Conservation (phyloP, 768 basidiomycete species). For the Rhodotorula diobovata region DNA sequence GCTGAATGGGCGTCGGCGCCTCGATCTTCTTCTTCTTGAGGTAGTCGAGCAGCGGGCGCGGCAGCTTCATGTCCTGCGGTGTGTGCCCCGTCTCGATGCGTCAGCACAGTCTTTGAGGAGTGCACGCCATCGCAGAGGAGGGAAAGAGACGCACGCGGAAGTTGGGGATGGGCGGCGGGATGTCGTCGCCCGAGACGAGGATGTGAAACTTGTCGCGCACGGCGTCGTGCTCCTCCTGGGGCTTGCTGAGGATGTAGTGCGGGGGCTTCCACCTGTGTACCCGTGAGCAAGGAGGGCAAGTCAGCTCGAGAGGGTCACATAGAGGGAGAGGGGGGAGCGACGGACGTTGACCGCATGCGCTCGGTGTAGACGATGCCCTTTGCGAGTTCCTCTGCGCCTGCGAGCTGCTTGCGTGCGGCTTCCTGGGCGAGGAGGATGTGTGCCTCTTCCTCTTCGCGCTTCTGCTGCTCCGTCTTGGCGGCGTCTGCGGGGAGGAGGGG, state of each 20-base stretch:
- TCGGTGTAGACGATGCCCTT: slow-evolving; percentile 89
- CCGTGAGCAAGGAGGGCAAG: not conserved
- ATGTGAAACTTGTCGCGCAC: slow-evolving; percentile 90
- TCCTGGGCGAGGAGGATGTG: slow-evolving; percentile 82
- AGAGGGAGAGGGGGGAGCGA: slow-evolving; percentile 26
- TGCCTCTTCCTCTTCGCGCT: slow-evolving; percentile 79
- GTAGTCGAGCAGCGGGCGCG: slow-evolving; percentile 71
- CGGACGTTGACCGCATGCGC: slow-evolving; percentile 72
- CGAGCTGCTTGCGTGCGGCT: slow-evolving; percentile 80
- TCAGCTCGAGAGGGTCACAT: not conserved
- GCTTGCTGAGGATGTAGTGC: slow-evolving; percentile 66
- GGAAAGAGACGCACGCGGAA: slow-evolving; percentile 59
- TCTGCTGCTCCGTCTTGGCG: slow-evolving; percentile 79
- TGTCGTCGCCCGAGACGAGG: slow-evolving; percentile 68
- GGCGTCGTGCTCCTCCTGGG: slow-evolving; percentile 64
- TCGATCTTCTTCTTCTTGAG: slow-evolving; percentile 79
- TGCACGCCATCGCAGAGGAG: not conserved
- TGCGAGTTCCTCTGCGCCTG: slow-evolving; percentile 86
- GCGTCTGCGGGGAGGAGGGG: slow-evolving; percentile 56
- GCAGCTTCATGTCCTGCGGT: slow-evolving; percentile 95
- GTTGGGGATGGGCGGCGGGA: slow-evolving; percentile 87
- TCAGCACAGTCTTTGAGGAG: not conserved
- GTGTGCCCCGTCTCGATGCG: slow-evolving; percentile 14
- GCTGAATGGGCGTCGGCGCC: slow-evolving; percentile 87
- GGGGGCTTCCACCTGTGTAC: slow-evolving; percentile 77